Conservation (phyloP, 139 green algal genomes). For the Limnomonas spitsbergensis region DNA sequence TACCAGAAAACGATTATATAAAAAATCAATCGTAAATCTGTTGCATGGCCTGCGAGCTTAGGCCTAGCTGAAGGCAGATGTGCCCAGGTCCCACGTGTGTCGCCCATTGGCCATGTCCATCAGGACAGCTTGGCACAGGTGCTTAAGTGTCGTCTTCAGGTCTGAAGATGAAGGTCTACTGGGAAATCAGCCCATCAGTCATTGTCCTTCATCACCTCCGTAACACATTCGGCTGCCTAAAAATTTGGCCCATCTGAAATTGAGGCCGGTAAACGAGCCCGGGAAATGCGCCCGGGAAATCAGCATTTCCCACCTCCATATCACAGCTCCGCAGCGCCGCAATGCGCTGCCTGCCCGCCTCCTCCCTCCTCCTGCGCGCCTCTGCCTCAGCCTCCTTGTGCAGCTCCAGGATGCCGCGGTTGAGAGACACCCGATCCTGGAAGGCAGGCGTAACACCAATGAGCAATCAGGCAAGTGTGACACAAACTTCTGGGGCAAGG, state of each 20-base stretch:
- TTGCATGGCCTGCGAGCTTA: too few relatives aligned
- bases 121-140: background rate
- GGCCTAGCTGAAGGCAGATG: too few relatives aligned
- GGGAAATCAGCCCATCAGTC: background rate
- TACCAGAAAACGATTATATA: too few relatives aligned
- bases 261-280: background rate
- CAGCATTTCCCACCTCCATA: constrained; percentile 42
- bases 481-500: too few relatives aligned
- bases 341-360: constrained; percentile 53
- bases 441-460: too few relatives aligned
- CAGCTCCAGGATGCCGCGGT: constrained; percentile 10
- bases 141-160: background rate
- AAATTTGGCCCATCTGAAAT: background rate
- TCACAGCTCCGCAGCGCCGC: constrained; percentile 68
- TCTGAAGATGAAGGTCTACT: background rate
- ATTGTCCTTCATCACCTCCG: background rate
- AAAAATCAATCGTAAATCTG: too few relatives aligned
- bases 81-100: too few relatives aligned
- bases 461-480: too few relatives aligned
- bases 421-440: too few relatives aligned
- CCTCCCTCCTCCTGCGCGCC: constrained; percentile 31
- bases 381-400: constrained; percentile 26
- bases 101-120: too few relatives aligned
- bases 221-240: background rate
- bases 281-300: background rate